Evolutionary conservation across 257 asterid species (phyloP).

Genomic region (Hygrophila difformis): DNA sequence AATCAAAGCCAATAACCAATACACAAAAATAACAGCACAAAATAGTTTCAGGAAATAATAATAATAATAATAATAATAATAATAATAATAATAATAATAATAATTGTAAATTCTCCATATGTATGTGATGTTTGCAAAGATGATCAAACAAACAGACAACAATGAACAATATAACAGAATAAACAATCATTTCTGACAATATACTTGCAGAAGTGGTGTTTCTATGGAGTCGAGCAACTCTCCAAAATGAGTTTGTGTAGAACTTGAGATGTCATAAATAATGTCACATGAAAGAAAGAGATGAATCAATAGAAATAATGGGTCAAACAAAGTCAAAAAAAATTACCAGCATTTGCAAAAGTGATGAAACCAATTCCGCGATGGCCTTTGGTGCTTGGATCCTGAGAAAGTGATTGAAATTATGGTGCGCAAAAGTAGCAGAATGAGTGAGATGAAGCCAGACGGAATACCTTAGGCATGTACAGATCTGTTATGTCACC

Average conservation of each 20-base stretch:
- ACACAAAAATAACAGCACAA: too few relatives aligned
- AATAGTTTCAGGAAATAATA: too few relatives aligned
- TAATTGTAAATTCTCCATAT: not conserved
- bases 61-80: too few relatives aligned
- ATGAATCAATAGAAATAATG: too few relatives aligned
- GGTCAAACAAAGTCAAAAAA: slow-evolving; percentile 8
- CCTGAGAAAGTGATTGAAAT: slow-evolving; percentile 33
- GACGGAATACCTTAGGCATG: slow-evolving; percentile 80
- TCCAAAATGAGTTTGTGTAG: not conserved
- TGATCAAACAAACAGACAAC: not conserved
- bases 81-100: too few relatives aligned
- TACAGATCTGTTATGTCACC: slow-evolving; percentile 88
- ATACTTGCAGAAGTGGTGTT: not conserved
- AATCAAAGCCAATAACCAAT: too few relatives aligned
- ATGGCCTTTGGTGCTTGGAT: slow-evolving; percentile 82
- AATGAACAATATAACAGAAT: too few relatives aligned
- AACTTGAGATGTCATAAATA: not conserved
- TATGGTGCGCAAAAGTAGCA: slow-evolving; percentile 4
- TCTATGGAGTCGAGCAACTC: not conserved
- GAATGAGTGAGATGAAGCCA: slow-evolving; percentile 1
- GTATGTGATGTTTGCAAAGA: not conserved
- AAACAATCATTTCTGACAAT: too few relatives aligned
- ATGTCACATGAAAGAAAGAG: not conserved
- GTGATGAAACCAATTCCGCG: slow-evolving; percentile 99
- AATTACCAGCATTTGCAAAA: slow-evolving; percentile 70